Evolutionary conservation across 2,329 filamentous ascomycete species (phyloP).

Genomic region (Phaeosphaeriaceae sp.): DNA sequence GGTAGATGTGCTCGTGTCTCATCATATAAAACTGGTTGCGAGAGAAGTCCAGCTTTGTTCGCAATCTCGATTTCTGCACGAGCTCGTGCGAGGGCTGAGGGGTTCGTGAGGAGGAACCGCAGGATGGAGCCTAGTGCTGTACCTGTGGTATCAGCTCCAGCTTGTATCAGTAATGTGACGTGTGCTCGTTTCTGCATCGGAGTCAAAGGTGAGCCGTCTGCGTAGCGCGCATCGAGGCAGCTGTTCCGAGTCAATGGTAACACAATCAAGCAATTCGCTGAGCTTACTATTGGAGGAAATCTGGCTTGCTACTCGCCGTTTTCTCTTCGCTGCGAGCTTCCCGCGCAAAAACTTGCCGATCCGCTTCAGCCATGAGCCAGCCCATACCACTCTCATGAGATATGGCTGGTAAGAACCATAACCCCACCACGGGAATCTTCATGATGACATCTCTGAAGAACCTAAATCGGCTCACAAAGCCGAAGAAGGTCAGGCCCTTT

Average conservation of each 20-base stretch:
- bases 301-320: conserved; percentile 27
- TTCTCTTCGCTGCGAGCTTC: conserved; percentile 34
- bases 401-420: conserved; percentile 40
- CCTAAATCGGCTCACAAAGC: conserved; percentile 41
- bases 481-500: conserved; percentile 48
- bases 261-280: neutral
- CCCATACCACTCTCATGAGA: conserved; percentile 45
- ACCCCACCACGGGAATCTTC: conserved; percentile 27
- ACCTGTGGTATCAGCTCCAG: conserved; percentile 46
- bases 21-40: conserved; percentile 35
- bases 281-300: conserved; percentile 42
- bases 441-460: conserved; percentile 46
- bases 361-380: conserved; percentile 48
- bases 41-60: conserved; percentile 24
- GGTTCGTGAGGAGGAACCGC: conserved; percentile 32
- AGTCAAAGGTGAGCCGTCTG: conserved; percentile 38
- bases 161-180: conserved; percentile 48
- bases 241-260: conserved; percentile 12
- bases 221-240: conserved; percentile 42
- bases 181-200: conserved; percentile 45
- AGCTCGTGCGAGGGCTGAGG: conserved; percentile 20
- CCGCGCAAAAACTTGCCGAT: conserved; percentile 38
- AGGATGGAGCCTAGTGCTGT: conserved; percentile 44
- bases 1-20: conserved; percentile 47
- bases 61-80: conserved; percentile 33